A percentile compares a stretch with the other conserved stretches of the same genome.
These are phyloP conservation scores for Nakazawaea ambrosiae DNA, from an alignment of 805 yeast species.

Conservation along the genomic window DNA sequence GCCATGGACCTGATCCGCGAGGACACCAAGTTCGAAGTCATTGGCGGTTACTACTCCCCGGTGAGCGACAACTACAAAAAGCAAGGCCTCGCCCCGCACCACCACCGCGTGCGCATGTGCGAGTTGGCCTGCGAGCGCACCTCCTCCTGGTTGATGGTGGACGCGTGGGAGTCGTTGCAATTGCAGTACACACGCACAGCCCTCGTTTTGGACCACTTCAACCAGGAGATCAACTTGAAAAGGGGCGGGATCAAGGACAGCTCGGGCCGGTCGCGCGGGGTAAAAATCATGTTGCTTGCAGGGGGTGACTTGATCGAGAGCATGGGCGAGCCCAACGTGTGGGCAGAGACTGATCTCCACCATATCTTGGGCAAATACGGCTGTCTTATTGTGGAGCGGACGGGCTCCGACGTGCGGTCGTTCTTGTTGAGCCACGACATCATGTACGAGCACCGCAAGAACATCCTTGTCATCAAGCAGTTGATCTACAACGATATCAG, in stretches of 20 bases:
- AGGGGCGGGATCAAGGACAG: conserved; percentile 72
- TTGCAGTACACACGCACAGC: conserved; percentile 91
- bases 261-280: conserved; percentile 64
- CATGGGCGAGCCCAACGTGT: conserved; percentile 99
- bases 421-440: conserved; percentile 91
- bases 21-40: conserved; percentile 87
- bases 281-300: conserved; percentile 90
- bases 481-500: conserved; percentile 93
- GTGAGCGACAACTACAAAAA: conserved; percentile 90
- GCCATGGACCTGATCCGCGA: conserved; percentile 91
- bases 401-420: conserved; percentile 92
- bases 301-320: conserved; percentile 97
- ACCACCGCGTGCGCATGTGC: conserved; percentile 94
- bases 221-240: conserved; percentile 87
- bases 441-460: conserved; percentile 93
- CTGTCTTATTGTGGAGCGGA: conserved; percentile 91
- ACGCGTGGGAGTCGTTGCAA: conserved; percentile 97
- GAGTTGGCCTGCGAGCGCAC: conserved; percentile 97
- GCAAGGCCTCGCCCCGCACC: conserved; percentile 84
- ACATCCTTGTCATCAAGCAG: conserved; percentile 91
- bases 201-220: conserved; percentile 90
- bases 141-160: conserved; percentile 96
- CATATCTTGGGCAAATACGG: conserved; percentile 96
- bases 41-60: conserved; percentile 95
- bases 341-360: conserved; percentile 95